Conservation (phyloP, 1,284 basidiomycete genomes). For the Volvariella surrecta region DNA sequence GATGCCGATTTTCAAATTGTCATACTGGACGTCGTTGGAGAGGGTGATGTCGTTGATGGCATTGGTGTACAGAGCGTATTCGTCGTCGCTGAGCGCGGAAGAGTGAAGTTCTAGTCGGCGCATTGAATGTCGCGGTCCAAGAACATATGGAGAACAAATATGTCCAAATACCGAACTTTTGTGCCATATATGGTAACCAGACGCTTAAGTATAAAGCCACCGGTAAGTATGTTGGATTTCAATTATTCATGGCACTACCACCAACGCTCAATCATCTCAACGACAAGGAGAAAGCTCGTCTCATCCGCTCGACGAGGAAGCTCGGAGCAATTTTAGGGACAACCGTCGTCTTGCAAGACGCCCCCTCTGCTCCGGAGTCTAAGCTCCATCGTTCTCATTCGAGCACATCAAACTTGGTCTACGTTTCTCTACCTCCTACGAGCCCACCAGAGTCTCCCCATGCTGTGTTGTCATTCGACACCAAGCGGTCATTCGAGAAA, state of each 20-base stretch:
- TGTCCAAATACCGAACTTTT: background rate
- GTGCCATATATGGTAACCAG: background rate
- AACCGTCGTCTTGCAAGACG: background rate
- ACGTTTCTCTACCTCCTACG: background rate
- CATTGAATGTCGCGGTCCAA: constrained; percentile 15
- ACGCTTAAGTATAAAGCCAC: background rate
- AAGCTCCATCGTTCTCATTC: background rate
- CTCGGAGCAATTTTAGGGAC: background rate
- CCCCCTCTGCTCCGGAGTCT: background rate
- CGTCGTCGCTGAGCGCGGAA: constrained; percentile 64
- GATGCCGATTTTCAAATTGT: constrained; percentile 40
- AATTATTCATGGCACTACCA: background rate
- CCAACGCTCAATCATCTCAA: background rate
- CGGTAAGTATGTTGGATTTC: background rate
- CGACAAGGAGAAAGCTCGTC: background rate
- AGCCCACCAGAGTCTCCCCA: background rate
- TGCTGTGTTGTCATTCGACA: background rate
- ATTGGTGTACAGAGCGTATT: constrained; percentile 57
- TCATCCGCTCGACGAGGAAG: constrained; percentile 1
- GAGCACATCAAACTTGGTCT: background rate
- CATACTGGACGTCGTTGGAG: constrained; percentile 35
- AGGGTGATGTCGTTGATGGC: constrained; percentile 49
- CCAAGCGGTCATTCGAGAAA: background rate
- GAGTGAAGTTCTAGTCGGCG: constrained; percentile 58
- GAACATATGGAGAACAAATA: background rate